Percentiles rank a stretch among this genome's conserved stretches.
Evolutionary conservation across 805 yeast species (phyloP).

Genomic region (Candida andamanensis): DNA sequence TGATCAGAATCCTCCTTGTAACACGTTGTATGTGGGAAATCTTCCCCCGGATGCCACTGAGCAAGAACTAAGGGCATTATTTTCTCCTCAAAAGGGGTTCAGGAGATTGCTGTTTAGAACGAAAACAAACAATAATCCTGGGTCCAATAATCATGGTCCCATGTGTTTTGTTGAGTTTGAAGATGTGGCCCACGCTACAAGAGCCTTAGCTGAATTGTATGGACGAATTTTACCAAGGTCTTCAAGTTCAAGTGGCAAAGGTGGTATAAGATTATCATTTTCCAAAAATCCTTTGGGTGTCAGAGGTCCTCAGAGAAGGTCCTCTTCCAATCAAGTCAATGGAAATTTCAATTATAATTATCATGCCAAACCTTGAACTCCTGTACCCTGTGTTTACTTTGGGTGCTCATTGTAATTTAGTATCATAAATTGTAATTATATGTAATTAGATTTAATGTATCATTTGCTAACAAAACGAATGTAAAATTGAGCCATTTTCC

Average conservation of each 20-base stretch:
- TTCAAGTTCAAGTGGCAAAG: slow-evolving; percentile 68
- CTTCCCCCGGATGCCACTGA: slow-evolving; percentile 97
- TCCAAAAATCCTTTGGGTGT: slow-evolving; percentile 97
- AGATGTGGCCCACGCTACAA: slow-evolving; percentile 88
- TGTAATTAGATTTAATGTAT: slow-evolving; percentile 8
- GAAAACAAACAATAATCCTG: slow-evolving; percentile 27
- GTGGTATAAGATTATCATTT: slow-evolving; percentile 90
- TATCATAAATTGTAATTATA: slow-evolving; percentile 9
- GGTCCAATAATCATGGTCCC: slow-evolving; percentile 71
- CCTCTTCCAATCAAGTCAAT: slow-evolving; percentile 17
- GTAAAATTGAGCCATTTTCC: background rate
- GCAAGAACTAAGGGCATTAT: slow-evolving; percentile 80
- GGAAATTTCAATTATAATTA: slow-evolving; percentile 13
- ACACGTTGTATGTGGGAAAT: slow-evolving; percentile 94
- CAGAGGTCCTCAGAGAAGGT: slow-evolving; percentile 58
- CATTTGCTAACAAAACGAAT: background rate
- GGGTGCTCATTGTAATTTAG: slow-evolving; percentile 2
- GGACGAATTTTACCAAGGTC: slow-evolving; percentile 83
- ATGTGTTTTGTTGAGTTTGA: slow-evolving; percentile 99
- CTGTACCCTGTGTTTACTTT: slow-evolving; percentile 3
- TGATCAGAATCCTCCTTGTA: slow-evolving; percentile 98
- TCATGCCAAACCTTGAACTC: slow-evolving; percentile 9
- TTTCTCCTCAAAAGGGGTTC: slow-evolving; percentile 87
- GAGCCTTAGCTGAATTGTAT: slow-evolving; percentile 89
- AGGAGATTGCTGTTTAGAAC: slow-evolving; percentile 89